A percentile compares a stretch with the other conserved stretches of the same genome.
These are phyloP conservation scores for Gillenia trifoliata DNA, from an alignment of 306 rosid genomes.

Conservation along the genomic window DNA sequence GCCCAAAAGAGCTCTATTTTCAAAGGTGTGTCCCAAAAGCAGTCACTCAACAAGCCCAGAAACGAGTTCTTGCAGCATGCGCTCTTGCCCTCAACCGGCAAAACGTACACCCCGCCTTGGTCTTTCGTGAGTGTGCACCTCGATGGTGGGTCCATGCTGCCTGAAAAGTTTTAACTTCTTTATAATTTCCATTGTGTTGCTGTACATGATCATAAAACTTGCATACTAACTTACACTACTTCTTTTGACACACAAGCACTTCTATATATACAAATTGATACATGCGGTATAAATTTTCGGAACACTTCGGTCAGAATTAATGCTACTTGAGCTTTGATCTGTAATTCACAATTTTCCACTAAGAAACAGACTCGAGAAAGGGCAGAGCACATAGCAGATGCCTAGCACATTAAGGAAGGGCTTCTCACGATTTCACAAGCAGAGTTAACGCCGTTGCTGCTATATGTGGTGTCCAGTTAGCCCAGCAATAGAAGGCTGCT, in stretches of 20 bases:
- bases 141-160: no score
- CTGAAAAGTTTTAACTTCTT: no score
- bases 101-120: no score
- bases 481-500: constrained; percentile 77
- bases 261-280: neutral
- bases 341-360: neutral
- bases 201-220: no score
- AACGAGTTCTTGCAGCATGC: no score
- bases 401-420: constrained; percentile 65
- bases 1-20: no score
- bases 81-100: no score
- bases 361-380: neutral
- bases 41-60: no score
- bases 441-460: constrained; percentile 82
- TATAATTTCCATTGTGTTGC: no score
- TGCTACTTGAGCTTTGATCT: neutral
- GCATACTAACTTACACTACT: neutral
- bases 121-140: no score
- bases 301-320: neutral
- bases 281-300: neutral
- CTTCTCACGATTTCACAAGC: constrained; percentile 88
- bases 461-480: constrained; percentile 79
- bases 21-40: no score
- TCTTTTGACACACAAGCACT: neutral
- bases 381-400: neutral